Base-by-base conservation (phyloP, 306 rosid genomes). In the Datisca glomerata region DNA sequence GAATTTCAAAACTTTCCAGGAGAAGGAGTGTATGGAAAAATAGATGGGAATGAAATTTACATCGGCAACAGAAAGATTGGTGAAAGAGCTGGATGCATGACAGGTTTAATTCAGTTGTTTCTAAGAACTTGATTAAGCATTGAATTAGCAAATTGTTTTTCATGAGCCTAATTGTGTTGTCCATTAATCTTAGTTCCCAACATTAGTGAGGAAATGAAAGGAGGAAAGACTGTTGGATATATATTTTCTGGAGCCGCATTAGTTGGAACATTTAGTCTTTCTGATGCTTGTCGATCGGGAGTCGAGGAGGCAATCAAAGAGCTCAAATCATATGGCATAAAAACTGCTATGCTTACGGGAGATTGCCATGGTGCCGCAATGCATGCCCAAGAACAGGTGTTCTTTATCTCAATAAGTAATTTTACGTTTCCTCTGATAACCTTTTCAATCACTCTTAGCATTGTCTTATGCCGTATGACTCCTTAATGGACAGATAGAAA, bases 341-440 rank as follows among this genome's bases (percentile, higher is more conserved):
- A 66, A 71, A 78, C 92, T 0, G 73, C 84, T 27, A 80, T 91
- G 96, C 94, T 91, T 47, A 84, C 98, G 0, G 98, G 98, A 40
- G 98, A 91, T 34, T 52, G 78, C 54, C 66, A 70, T 21, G 79
- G 72, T 47, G 77, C 94, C 20, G 94, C 96, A 13, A 56, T 64
- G 76, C 79, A 84, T 58, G 70, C 75, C 36, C 82, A 91, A 41
- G 80, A 73, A 13, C 78, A 89, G 93, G 98, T 89, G n/a, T n/a
- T n/a, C n/a, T n/a, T n/a, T n/a, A n/a, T n/a, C n/a, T n/a, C n/a
- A n/a, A n/a, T n/a, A n/a, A n/a, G n/a, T n/a, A n/a, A n/a, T n/a
- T n/a, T n/a, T n/a, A n/a, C n/a, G n/a, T n/a, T n/a, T n/a, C n/a
- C n/a, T n/a, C n/a, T n/a, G n/a, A n/a, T n/a, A n/a, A n/a, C n/a